Evolutionary conservation across 148 eudicot genomes (phyloP).

Genomic region (Selenicereus undatus): DNA sequence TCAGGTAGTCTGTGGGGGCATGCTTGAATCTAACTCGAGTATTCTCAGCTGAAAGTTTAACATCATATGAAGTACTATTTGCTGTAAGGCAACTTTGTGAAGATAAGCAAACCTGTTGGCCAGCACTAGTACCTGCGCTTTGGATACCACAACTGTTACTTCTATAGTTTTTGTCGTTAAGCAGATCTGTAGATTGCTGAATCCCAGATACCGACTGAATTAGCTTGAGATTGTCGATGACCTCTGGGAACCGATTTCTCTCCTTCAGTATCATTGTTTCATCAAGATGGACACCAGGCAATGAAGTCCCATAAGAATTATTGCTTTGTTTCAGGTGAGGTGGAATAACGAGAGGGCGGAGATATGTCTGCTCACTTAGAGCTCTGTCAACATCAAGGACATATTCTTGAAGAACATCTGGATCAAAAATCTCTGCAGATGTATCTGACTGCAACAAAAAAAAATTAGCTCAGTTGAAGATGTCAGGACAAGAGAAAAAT

Average conservation of each 20-base stretch:
- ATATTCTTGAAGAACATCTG: slow-evolving; percentile 33
- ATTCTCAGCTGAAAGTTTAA: slow-evolving; percentile 24
- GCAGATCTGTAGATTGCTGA: slow-evolving; percentile 24
- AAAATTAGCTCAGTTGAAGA: slow-evolving; percentile 25
- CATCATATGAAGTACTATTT: slow-evolving; percentile 23
- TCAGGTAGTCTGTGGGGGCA: too few species aligned
- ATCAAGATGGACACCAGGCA: slow-evolving; percentile 27
- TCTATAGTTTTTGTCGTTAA: slow-evolving; percentile 17
- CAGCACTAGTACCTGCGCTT: slow-evolving; percentile 19
- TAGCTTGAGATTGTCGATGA: slow-evolving; percentile 24
- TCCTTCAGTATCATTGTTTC: slow-evolving; percentile 20
- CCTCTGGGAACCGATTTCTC: slow-evolving; percentile 30
- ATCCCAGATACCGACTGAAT: slow-evolving; percentile 29
- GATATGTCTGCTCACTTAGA: slow-evolving; percentile 9
- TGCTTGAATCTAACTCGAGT: neutral
- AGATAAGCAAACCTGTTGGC: slow-evolving; percentile 17
- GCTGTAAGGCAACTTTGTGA: slow-evolving; percentile 28
- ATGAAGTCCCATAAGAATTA: slow-evolving; percentile 20
- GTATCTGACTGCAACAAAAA: slow-evolving; percentile 46
- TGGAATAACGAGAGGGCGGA: too few species aligned
- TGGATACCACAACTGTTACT: slow-evolving; percentile 17
- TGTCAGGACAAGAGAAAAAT: neutral
- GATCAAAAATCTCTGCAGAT: slow-evolving; percentile 29
- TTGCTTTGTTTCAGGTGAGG: slow-evolving; percentile 26
- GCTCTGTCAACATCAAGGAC: slow-evolving; percentile 27